Conservation (phyloP, 1,284 basidiomycete species). For the Melampsora larici-populina region DNA sequence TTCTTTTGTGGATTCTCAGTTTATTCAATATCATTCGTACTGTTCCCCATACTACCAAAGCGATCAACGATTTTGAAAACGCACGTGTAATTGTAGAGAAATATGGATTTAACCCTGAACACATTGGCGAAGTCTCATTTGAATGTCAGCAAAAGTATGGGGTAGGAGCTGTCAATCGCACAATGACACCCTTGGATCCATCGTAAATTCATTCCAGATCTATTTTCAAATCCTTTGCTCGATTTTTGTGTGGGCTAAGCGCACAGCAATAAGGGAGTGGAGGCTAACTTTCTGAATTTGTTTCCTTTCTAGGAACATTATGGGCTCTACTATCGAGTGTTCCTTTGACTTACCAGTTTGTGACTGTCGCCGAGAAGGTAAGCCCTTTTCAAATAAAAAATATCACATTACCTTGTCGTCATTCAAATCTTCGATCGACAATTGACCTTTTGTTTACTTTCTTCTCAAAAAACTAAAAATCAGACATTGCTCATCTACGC, state of each 20-base stretch:
- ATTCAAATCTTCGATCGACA: background rate
- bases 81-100: slow-evolving; percentile 28
- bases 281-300: background rate
- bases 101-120: slow-evolving; percentile 29
- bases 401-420: background rate
- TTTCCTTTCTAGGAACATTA: background rate
- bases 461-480: background rate
- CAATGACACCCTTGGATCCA: background rate
- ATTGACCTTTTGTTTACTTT: background rate
- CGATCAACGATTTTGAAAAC: slow-evolving; percentile 38
- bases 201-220: background rate
- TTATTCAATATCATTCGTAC: slow-evolving; percentile 23
- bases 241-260: background rate
- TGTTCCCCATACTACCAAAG: slow-evolving; percentile 8
- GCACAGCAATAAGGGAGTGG: background rate
- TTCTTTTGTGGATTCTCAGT: background rate
- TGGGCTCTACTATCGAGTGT: slow-evolving; percentile 3
- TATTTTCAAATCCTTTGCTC: background rate
- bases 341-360: slow-evolving; percentile 34
- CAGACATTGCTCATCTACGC: slow-evolving; percentile 7
- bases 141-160: slow-evolving; percentile 36
- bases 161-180: background rate
- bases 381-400: background rate
- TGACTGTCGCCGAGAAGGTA: slow-evolving; percentile 25
- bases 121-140: slow-evolving; percentile 15